phyloP scores from a whole-genome alignment of 2,329 filamentous ascomycete genomes.

The Colletotrichum karsti region DNA sequence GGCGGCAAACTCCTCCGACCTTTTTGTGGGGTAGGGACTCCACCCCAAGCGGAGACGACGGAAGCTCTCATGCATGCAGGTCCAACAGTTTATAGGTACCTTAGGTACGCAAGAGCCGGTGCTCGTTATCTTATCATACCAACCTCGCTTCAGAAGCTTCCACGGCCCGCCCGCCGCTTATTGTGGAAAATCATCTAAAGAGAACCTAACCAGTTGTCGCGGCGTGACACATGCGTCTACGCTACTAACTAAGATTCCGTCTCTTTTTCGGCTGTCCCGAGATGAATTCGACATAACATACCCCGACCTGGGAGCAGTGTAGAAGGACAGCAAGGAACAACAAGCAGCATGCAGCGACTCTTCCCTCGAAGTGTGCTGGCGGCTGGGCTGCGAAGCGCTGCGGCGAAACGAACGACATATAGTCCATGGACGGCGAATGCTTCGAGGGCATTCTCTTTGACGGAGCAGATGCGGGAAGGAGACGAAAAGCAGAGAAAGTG shows the following conservation, averaged over 20 bases:
- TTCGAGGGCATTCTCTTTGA: conserved; percentile 37
- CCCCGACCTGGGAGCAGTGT: background rate
- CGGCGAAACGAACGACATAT: background rate
- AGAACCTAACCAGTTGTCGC: conserved; percentile 1
- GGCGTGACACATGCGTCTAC: conserved; percentile 1
- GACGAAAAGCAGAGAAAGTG: conserved; percentile 67
- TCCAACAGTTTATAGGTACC: too few relatives aligned
- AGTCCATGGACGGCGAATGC: background rate
- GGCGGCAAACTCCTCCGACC: conserved; percentile 8
- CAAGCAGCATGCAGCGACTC: conserved; percentile 9
- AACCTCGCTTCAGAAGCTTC: background rate
- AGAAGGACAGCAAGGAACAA: background rate
- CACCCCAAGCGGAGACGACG: too few relatives aligned
- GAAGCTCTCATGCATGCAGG: too few relatives aligned
- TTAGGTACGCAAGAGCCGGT: background rate
- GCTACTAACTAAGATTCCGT: background rate
- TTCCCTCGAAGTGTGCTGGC: background rate
- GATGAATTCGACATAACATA: conserved; percentile 1
- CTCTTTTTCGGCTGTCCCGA: background rate
- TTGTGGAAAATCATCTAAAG: background rate
- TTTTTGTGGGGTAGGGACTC: background rate
- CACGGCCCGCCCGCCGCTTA: background rate
- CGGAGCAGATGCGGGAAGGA: conserved; percentile 22
- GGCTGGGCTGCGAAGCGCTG: background rate
- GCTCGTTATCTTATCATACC: conserved; percentile 19